These are phyloP conservation scores for Linderniella brevidens DNA, from an alignment of 257 asterid genomes.

Conservation along the genomic window DNA sequence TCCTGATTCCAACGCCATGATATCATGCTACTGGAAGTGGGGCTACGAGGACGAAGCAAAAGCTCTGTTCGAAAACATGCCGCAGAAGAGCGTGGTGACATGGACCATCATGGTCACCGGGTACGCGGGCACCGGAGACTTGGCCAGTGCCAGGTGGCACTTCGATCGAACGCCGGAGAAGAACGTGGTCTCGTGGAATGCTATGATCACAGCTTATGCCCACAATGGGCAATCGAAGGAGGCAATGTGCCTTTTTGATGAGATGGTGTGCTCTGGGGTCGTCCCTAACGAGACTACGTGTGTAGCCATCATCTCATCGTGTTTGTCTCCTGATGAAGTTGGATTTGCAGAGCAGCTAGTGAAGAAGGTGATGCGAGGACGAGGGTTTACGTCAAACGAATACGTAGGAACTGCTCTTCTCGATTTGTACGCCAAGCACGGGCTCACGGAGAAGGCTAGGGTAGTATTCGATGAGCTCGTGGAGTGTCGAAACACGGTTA, in stretches of 20 bases:
- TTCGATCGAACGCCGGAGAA: conserved; percentile 49
- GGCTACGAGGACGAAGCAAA: conserved; percentile 31
- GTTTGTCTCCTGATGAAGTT: conserved; percentile 38
- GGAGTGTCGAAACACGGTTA: conserved; percentile 21
- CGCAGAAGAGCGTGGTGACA: conserved; percentile 40
- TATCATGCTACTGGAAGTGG: conserved; percentile 62
- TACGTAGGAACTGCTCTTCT: conserved; percentile 52
- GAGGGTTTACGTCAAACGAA: conserved; percentile 15
- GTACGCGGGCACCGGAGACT: conserved; percentile 34
- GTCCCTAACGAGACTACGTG: conserved; percentile 44
- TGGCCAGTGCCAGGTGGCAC: conserved; percentile 37
- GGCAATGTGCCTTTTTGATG: conserved; percentile 29
- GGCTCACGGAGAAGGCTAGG: conserved; percentile 37
- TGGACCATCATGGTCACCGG: conserved; percentile 76
- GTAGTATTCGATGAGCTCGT: conserved; percentile 41
- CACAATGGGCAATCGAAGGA: conserved; percentile 16
- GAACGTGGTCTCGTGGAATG: conserved; percentile 59
- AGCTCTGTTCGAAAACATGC: conserved; percentile 36
- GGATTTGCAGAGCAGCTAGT: conserved; percentile 21
- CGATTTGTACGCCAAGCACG: conserved; percentile 62
- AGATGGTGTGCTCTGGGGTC: conserved; percentile 36
- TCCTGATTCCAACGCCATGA: conserved; percentile 58
- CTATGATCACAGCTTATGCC: conserved; percentile 43
- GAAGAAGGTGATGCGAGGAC: conserved; percentile 23
- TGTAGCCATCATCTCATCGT: conserved; percentile 47